phyloP scores from a whole-genome alignment of 345 rosid genomes.

The Arabis alpina region DNA sequence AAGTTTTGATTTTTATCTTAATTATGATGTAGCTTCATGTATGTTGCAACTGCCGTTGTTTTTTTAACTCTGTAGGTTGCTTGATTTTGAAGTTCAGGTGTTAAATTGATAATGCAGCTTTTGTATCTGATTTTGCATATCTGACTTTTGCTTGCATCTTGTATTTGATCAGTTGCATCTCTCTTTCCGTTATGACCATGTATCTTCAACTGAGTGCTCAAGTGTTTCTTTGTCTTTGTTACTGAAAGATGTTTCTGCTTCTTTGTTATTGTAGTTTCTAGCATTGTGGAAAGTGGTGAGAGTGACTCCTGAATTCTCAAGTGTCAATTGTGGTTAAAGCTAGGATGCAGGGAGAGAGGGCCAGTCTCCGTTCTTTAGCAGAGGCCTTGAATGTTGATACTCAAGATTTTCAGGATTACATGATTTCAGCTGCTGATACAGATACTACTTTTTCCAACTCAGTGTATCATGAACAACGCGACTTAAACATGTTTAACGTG shows the following conservation, averaged over 20 bases:
- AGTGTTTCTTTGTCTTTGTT: slow-evolving; percentile 4
- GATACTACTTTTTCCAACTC: slow-evolving; percentile 49
- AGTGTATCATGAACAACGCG: slow-evolving; percentile 57
- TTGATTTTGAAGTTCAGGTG: slow-evolving; percentile 21
- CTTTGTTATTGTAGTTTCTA: slow-evolving; percentile 5
- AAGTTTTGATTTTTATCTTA: slow-evolving; percentile 28
- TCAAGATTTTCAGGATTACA: slow-evolving; percentile 50
- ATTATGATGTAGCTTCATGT: not conserved
- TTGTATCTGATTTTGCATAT: slow-evolving; percentile 6
- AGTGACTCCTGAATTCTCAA: slow-evolving; percentile 28
- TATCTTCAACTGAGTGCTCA: no score
- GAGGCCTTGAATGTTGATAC: slow-evolving; percentile 66
- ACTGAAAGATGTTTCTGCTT: not conserved
- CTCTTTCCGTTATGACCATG: no score
- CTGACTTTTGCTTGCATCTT: slow-evolving; percentile 3
- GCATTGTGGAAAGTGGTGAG: slow-evolving; percentile 34
- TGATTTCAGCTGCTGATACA: slow-evolving; percentile 52
- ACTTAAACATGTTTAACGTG: slow-evolving; percentile 47
- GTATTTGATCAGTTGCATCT: no score
- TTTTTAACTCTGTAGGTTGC: not conserved
- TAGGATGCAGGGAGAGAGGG: slow-evolving; percentile 91
- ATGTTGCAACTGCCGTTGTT: slow-evolving; percentile 13
- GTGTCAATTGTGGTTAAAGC: slow-evolving; percentile 33
- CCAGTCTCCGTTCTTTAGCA: slow-evolving; percentile 70
- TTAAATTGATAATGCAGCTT: slow-evolving; percentile 20